Conservation (phyloP, 108 stramenopile species). For the Epithemia pelagica region DNA sequence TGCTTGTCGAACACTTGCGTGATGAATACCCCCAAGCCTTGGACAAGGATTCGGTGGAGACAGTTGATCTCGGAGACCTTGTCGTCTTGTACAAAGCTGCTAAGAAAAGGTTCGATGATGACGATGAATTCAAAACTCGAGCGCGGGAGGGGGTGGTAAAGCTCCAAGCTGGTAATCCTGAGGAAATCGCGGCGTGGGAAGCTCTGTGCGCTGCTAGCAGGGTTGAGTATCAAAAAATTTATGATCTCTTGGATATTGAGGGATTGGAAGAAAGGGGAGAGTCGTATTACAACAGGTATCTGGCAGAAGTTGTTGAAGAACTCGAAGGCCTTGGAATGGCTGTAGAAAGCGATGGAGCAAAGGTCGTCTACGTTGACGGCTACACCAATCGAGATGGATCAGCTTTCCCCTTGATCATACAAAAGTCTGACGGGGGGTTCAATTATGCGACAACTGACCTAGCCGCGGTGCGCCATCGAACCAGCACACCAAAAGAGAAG, state of each 20-base stretch:
- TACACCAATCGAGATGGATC: constrained; percentile 75
- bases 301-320: constrained; percentile 76
- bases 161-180: constrained; percentile 89
- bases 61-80: constrained; percentile 86
- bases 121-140: constrained; percentile 84
- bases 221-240: constrained; percentile 84
- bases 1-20: constrained; percentile 95
- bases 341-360: constrained; percentile 83
- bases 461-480: constrained; percentile 92
- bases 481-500: constrained; percentile 36
- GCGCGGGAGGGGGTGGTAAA: constrained; percentile 91
- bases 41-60: constrained; percentile 43
- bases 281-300: constrained; percentile 95
- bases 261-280: constrained; percentile 86
- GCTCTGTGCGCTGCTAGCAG: constrained; percentile 75
- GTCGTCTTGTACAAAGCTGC: constrained; percentile 95
- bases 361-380: constrained; percentile 80
- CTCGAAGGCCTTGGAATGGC: constrained; percentile 68
- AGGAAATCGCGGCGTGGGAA: constrained; percentile 88
- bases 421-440: constrained; percentile 96
- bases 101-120: constrained; percentile 84
- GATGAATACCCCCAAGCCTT: constrained; percentile 91
- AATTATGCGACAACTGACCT: constrained; percentile 98
- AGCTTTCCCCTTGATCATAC: constrained; percentile 85
- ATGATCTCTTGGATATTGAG: constrained; percentile 63